These are phyloP conservation scores for Candolleomyces efflorescens DNA, from an alignment of 768 basidiomycete species.

Conservation along the genomic window DNA sequence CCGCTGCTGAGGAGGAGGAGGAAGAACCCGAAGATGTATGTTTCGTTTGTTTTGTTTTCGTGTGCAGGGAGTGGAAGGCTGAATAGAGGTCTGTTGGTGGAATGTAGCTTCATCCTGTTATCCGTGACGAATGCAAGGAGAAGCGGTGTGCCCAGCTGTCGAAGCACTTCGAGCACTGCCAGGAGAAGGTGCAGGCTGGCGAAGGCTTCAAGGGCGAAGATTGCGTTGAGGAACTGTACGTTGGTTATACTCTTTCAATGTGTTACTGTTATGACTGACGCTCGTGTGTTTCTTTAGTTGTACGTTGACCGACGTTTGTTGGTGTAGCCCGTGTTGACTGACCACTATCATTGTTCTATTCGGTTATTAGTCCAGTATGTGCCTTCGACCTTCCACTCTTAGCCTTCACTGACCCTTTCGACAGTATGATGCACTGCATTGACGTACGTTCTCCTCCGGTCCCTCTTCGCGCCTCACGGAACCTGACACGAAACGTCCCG, in stretches of 20 bases:
- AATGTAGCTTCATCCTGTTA: conserved; percentile 55
- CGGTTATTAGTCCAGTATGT: conserved; percentile 63
- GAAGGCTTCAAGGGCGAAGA: conserved; percentile 88
- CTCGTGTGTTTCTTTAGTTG: not conserved
- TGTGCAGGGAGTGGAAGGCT: too few species aligned
- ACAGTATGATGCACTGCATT: conserved; percentile 89
- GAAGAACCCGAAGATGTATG: conserved; percentile 83
- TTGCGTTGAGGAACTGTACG: conserved; percentile 87
- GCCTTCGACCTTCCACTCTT: not conserved
- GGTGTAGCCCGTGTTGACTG: not conserved
- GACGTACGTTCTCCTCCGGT: conserved; percentile 51
- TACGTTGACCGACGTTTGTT: not conserved
- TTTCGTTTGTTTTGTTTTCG: conserved; percentile 11
- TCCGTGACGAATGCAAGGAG: conserved; percentile 75
- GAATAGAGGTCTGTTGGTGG: not conserved
- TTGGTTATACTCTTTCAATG: conserved; percentile 12
- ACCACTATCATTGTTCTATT: not conserved
- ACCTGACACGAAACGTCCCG: conserved; percentile 39
- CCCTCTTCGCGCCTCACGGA: conserved; percentile 23
- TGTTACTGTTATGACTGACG: conserved; percentile 12
- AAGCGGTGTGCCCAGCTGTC: conserved; percentile 63
- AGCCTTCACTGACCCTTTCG: conserved; percentile 7
- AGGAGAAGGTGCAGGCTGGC: conserved; percentile 80
- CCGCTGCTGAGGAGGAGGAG: conserved; percentile 32
- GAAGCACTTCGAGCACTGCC: conserved; percentile 87